Percentiles rank a stretch among this genome's conserved stretches.
These are phyloP conservation scores for Tephrocybe sp. DNA, from an alignment of 768 basidiomycete genomes.

Conservation along the genomic window DNA sequence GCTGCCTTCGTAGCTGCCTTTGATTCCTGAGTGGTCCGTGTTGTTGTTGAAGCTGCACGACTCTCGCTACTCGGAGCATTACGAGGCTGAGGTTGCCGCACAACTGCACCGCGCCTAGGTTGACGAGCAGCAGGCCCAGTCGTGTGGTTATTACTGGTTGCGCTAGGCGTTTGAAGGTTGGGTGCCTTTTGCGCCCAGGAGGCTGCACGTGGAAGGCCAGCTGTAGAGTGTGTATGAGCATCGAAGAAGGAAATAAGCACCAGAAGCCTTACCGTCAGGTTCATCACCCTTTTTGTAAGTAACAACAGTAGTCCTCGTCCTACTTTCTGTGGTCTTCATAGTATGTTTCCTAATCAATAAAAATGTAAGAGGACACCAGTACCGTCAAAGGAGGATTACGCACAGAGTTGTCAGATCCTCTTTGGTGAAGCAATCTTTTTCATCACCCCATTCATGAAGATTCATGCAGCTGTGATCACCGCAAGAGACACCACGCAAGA, in stretches of 20 bases:
- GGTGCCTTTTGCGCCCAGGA: conserved; percentile 56
- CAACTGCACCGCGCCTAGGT: conserved; percentile 37
- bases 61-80: conserved; percentile 28
- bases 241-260: conserved; percentile 5
- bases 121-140: conserved; percentile 30
- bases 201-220: conserved; percentile 65
- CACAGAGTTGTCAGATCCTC: conserved; percentile 93
- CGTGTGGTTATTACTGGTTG: conserved; percentile 13
- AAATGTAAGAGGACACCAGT: conserved; percentile 1
- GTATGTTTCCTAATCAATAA: conserved; percentile 72
- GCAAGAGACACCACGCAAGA: conserved; percentile 82
- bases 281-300: conserved; percentile 66
- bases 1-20: conserved; percentile 39
- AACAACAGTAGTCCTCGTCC: conserved; percentile 44
- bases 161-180: conserved; percentile 16
- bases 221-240: conserved; percentile 15
- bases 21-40: conserved; percentile 38
- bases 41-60: conserved; percentile 24
- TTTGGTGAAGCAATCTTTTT: conserved; percentile 96
- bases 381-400: conserved; percentile 19
- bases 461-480: conserved; percentile 90
- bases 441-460: conserved; percentile 97
- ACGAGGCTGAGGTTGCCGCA: conserved; percentile 51
- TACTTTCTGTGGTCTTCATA: conserved; percentile 83
- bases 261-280: conserved; percentile 38